Conservation (phyloP, 2,329 filamentous ascomycete species). For the Lachnellula arida region DNA sequence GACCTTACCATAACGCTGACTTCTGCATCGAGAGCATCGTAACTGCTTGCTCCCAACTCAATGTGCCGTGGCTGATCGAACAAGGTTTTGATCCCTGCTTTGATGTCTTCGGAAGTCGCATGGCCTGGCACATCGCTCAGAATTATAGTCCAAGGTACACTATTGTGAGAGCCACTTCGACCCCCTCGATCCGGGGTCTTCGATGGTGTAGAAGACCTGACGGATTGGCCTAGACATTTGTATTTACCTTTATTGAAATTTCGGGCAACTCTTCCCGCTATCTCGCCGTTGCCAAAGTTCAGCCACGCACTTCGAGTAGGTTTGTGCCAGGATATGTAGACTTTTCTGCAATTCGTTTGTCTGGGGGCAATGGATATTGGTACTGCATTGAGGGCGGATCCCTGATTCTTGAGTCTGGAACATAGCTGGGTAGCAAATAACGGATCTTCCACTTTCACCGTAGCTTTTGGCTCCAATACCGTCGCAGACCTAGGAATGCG, state of each 20-base stretch:
- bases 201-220: slow-evolving; percentile 8
- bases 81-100: slow-evolving; percentile 6
- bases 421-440: slow-evolving; percentile 19
- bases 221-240: slow-evolving; percentile 15
- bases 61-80: slow-evolving; percentile 17
- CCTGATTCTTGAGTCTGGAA: slow-evolving; percentile 8
- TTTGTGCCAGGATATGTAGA: slow-evolving; percentile 27
- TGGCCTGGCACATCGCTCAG: slow-evolving; percentile 19
- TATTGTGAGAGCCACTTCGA: slow-evolving; percentile 5
- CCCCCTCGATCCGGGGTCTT: slow-evolving; percentile 1
- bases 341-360: slow-evolving; percentile 23
- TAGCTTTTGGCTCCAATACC: slow-evolving; percentile 9
- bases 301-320: slow-evolving; percentile 21
- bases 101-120: slow-evolving; percentile 17
- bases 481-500: slow-evolving; percentile 9
- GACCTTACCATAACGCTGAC: slow-evolving; percentile 17
- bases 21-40: slow-evolving; percentile 11
- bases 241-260: slow-evolving; percentile 23
- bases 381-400: slow-evolving; percentile 11
- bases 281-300: slow-evolving; percentile 22
- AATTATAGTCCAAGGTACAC: slow-evolving; percentile 22
- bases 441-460: slow-evolving; percentile 21
- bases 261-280: slow-evolving; percentile 19
- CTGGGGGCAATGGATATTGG: slow-evolving; percentile 10
- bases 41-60: slow-evolving; percentile 14